phyloP scores from a whole-genome alignment of 2,329 filamentous ascomycete genomes.

The Allantophomopsis lycopodina region DNA sequence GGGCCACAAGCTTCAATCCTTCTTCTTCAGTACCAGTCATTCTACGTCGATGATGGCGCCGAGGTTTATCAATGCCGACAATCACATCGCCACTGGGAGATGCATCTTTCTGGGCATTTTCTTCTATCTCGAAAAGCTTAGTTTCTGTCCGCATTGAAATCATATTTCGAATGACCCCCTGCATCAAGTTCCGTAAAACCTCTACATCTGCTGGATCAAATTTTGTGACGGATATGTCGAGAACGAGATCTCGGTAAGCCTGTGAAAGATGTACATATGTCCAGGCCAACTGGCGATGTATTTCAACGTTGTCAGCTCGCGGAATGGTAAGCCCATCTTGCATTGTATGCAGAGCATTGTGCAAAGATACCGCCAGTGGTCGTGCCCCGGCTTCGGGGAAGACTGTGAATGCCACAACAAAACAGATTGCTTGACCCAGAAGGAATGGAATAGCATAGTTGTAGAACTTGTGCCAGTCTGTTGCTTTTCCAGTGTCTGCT shows the following conservation, averaged over 20 bases:
- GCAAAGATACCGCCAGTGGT: constrained; percentile 31
- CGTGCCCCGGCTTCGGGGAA: constrained; percentile 42
- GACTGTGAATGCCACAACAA: constrained; percentile 31
- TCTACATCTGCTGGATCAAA: constrained; percentile 35
- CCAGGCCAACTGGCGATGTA: constrained; percentile 30
- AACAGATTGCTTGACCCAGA: constrained; percentile 36
- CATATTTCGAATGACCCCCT: constrained; percentile 37
- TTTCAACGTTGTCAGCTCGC: constrained; percentile 17
- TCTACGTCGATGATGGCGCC: constrained; percentile 10
- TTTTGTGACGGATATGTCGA: constrained; percentile 40
- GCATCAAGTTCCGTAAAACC: constrained; percentile 37
- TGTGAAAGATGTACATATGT: constrained; percentile 41
- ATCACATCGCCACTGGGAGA: constrained; percentile 10
- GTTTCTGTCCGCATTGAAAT: constrained; percentile 36
- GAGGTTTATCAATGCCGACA: constrained; percentile 20
- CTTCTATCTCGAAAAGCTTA: constrained; percentile 25
- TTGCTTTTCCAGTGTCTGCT: constrained; percentile 28
- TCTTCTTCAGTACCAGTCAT: constrained; percentile 14
- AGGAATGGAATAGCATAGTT: constrained; percentile 41
- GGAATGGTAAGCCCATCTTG: constrained; percentile 25
- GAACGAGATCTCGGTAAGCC: constrained; percentile 38
- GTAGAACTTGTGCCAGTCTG: constrained; percentile 35
- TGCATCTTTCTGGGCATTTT: constrained; percentile 1
- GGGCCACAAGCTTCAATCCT: constrained; percentile 17
- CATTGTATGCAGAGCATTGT: constrained; percentile 32